A percentile compares a stretch with the other conserved stretches of the same genome.
Evolutionary conservation across 1,139 yeast species (phyloP).

Genomic region (Blastobotrys proliferans): DNA sequence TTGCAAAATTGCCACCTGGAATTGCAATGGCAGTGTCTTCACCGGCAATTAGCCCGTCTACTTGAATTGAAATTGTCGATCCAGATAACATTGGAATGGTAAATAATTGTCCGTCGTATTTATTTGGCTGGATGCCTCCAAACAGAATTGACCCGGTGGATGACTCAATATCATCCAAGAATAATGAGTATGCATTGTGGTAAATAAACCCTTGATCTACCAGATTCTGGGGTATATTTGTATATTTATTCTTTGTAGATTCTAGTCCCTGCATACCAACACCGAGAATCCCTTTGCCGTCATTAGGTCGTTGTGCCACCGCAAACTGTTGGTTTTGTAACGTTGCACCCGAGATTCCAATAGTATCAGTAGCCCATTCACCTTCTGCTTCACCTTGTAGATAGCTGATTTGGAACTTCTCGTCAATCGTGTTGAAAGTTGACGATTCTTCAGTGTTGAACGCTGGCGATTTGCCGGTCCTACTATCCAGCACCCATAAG

Average conservation of each 20-base stretch:
- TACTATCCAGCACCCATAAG: slow-evolving; percentile 89
- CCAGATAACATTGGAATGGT: slow-evolving; percentile 24
- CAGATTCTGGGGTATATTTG: slow-evolving; percentile 23
- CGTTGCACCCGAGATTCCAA: slow-evolving; percentile 35
- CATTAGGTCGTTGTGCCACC: slow-evolving; percentile 49
- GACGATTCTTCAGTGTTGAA: slow-evolving; percentile 7
- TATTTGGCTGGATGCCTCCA: slow-evolving; percentile 58
- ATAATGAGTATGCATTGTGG: slow-evolving; percentile 50
- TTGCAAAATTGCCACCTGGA: slow-evolving; percentile 36
- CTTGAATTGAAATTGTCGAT: slow-evolving; percentile 17
- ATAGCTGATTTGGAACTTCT: slow-evolving; percentile 23
- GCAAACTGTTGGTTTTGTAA: slow-evolving; percentile 47
- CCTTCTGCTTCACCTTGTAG: slow-evolving; percentile 32
- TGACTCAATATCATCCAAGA: slow-evolving; percentile 41
- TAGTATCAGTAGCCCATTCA: slow-evolving; percentile 46
- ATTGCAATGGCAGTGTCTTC: slow-evolving; percentile 17
- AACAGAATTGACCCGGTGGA: slow-evolving; percentile 48
- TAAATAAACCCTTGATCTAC: slow-evolving; percentile 34
- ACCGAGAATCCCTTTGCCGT: slow-evolving; percentile 46
- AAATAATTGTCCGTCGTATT: slow-evolving; percentile 45
- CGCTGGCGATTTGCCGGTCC: slow-evolving; percentile 49
- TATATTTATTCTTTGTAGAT: slow-evolving; percentile 28
- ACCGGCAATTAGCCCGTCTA: slow-evolving; percentile 14
- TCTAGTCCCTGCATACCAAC: slow-evolving; percentile 45
- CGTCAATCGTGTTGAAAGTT: slow-evolving; percentile 14